Base-by-base conservation (phyloP, 768 basidiomycete genomes). In the Naganishia onofrii region DNA sequence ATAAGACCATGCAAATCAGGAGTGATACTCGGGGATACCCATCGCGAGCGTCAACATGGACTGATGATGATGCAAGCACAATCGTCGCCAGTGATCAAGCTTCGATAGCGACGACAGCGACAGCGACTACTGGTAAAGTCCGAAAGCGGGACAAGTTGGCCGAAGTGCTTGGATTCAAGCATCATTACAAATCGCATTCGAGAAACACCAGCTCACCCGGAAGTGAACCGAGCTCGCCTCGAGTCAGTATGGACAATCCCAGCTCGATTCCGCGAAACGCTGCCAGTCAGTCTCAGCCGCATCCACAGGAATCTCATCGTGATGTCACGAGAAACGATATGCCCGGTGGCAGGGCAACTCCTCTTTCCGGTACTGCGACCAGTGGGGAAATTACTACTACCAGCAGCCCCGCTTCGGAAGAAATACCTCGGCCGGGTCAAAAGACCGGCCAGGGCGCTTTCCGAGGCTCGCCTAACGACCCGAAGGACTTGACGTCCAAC, bases 401-500 rank as follows among this genome's bases (percentile, higher is more conserved):
- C 31, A 52, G 28, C 56, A 67, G 32, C 15, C 38, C 55, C 0
- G 15, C 44, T 29, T 29, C 28, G 13, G 67, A 55, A 6, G 29
- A 42, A n/a, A 53, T 23, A 12, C 13, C 42, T 9, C 67, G 54
- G 15, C 21, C 19, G 10, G 68, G 46, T n/a, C 4, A 46, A 1
- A 55, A 21, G 31, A 65, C 69, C 3, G 69, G 69, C 19, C 32
- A 64, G 28, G 69, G 69, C n/a, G 69, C 69, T 36, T 70, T 70
- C 53, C 58, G 55, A 42, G 69, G 69, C 34, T 28, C 58, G 10
- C 4, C 34, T 6, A 15, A 6, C 5, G 69, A 70, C 53, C 69
- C 69, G n/a, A 23, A 70, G 52, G 52, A 70, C 60, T 36, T 70
- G 29, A 70, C 69, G 32, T 70, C 69, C 4, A 70, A 64, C 44